Percentiles rank a stretch among this genome's conserved stretches.
phyloP scores from a whole-genome alignment of 164 flowering plant species.

The Cinnamomum micranthum region DNA sequence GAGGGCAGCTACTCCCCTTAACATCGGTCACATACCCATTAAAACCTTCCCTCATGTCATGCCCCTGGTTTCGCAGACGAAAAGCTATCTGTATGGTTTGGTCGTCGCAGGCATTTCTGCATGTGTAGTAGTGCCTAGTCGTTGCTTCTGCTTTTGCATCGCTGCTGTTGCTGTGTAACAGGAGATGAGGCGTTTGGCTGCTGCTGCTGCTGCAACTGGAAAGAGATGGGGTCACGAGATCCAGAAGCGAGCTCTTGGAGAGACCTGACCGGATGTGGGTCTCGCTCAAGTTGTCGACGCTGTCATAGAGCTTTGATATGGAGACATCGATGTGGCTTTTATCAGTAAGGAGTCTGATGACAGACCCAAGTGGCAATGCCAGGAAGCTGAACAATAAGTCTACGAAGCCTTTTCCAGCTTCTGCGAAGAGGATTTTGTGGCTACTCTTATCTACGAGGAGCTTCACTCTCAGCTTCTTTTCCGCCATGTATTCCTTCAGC shows the following conservation, averaged over 20 bases:
- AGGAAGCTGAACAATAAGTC: conserved; percentile 58
- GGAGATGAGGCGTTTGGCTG: too few relatives aligned
- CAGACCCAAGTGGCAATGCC: neutral
- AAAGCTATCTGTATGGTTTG: too few relatives aligned
- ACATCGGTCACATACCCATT: too few relatives aligned
- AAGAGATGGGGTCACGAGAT: neutral
- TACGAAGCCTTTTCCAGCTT: conserved; percentile 60
- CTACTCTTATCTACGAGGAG: conserved; percentile 11
- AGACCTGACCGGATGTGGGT: neutral
- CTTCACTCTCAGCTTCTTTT: conserved; percentile 1
- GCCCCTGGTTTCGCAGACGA: too few relatives aligned
- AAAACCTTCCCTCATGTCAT: too few relatives aligned
- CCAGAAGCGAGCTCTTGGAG: neutral
- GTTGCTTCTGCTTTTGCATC: too few relatives aligned
- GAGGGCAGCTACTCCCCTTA: too few relatives aligned
- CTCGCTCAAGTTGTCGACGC: neutral
- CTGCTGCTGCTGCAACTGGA: neutral
- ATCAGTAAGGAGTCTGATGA: neutral
- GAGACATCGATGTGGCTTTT: neutral
- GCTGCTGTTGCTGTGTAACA: too few relatives aligned
- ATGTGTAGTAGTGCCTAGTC: too few relatives aligned
- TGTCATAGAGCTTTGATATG: neutral
- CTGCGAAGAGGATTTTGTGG: conserved; percentile 31
- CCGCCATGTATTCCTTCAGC: neutral
- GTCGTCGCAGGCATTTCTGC: too few relatives aligned